phyloP scores from a whole-genome alignment of 805 yeast species.

The Metschnikowia drakensbergensis region DNA sequence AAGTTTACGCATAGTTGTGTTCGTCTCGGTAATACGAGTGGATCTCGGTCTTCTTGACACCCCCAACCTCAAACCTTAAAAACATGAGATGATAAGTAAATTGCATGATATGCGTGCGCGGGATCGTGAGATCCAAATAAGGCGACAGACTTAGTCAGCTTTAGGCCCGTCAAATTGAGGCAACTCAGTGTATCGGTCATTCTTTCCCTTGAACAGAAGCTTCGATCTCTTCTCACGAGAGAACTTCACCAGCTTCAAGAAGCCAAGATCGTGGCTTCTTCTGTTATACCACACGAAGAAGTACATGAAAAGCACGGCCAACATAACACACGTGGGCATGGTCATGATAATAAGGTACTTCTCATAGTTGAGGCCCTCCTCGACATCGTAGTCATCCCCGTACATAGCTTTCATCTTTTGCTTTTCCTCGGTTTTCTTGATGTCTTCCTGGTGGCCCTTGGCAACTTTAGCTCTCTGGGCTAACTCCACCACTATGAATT shows the following conservation, averaged over 20 bases:
- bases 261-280: constrained; percentile 38
- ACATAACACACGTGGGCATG: constrained; percentile 61
- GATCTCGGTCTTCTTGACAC: too few relatives aligned
- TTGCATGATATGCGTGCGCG: too few relatives aligned
- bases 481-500: constrained; percentile 43
- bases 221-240: constrained; percentile 16
- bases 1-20: too few relatives aligned
- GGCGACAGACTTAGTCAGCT: constrained; percentile 7
- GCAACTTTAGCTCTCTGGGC: constrained; percentile 52
- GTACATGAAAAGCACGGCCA: constrained; percentile 62
- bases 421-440: constrained; percentile 35
- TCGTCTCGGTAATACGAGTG: too few relatives aligned
- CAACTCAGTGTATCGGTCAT: constrained; percentile 24
- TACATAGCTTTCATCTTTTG: constrained; percentile 21
- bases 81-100: too few relatives aligned
- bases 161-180: constrained; percentile 30
- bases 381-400: constrained; percentile 37
- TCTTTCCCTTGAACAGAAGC: constrained; percentile 25
- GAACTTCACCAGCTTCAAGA: constrained; percentile 32
- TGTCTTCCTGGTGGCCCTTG: constrained; percentile 44
- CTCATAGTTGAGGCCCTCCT: constrained; percentile 49
- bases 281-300: constrained; percentile 55
- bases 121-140: not conserved
- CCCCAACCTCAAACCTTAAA: too few relatives aligned
- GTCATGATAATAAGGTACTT: constrained; percentile 62